Evolutionary conservation across 2,329 filamentous ascomycete genomes (phyloP), one percentile per base, ranked within the genome.

Genomic region (Alternaria ventricosa): DNA sequence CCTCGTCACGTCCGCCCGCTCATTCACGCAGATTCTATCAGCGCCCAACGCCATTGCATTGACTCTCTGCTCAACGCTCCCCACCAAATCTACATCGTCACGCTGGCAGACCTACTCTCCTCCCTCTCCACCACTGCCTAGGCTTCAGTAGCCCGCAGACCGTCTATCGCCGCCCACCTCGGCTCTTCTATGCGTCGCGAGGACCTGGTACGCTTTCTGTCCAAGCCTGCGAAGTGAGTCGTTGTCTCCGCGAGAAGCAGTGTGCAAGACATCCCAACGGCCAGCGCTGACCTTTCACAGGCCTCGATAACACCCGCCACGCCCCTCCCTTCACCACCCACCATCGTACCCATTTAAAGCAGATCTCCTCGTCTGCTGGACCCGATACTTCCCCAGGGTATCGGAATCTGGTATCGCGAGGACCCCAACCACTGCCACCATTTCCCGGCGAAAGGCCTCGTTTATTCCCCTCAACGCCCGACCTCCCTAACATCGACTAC

Each of bases 181-280:
- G 75, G 67, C 67, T 71, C 69, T 81, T 92, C 89, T 90, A 97
- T 97, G 94, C 94, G 89, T 91, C 90, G 88, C 82, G 92, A 90
- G 85, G 92, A 96, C 84, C 89, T 96, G 79, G 89, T 97, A 80
- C 92, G 93, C 85, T 96, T 96, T 86, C 89, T 97, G 76, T 96
- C 93, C 80, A 96, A 96, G 87, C 93, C 93, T 80, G 92, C 93
- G 82, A 97, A 97, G 94, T 97, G 84, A 80, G 92, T 85, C 58
- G 30, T 62, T 27, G 51, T 64, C 57, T 61, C 28, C 33, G 36
- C 20, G 46, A 49, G 25, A 53, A 49, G 45, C 50, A 53, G 59
- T 20, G 20, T 50, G 9, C 27, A 46, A 28, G 56, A 68, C 13
- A 20, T 13, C 5, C n/a, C 27, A 23, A 23, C 15, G 43, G 36